Conservation (phyloP, 192 early-diverging fungal species). For the Thoreauomyces humboldtii region DNA sequence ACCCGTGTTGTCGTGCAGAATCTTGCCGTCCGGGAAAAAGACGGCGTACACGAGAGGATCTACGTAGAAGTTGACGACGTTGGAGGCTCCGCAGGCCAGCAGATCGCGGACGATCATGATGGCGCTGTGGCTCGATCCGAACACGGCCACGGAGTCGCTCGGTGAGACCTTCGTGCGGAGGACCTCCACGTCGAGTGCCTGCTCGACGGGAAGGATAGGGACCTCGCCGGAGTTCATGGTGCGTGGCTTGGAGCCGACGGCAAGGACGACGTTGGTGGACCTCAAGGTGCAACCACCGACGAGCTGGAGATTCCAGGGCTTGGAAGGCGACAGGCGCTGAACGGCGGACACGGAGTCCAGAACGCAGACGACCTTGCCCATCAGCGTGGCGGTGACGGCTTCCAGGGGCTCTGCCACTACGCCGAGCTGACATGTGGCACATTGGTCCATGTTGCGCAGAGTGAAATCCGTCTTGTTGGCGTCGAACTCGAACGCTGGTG, state of each 20-base stretch:
- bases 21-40: background rate
- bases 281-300: background rate
- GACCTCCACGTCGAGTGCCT: conserved; percentile 7
- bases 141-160: conserved; percentile 12
- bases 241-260: conserved; percentile 13
- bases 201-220: conserved; percentile 7
- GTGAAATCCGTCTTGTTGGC: no score
- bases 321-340: background rate
- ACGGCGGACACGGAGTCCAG: background rate
- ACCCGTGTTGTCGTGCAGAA: conserved; percentile 19
- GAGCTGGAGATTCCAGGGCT: background rate
- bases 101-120: conserved; percentile 29
- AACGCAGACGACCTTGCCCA: background rate
- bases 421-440: conserved; percentile 3
- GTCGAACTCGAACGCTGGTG: conserved; percentile 10
- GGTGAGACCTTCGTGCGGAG: background rate
- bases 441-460: background rate
- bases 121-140: conserved; percentile 17
- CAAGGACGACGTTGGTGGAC: conserved; percentile 14
- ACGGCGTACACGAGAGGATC: background rate
- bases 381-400: background rate
- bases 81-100: background rate
- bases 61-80: conserved; percentile 21
- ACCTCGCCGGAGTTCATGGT: background rate
- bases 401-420: background rate